Base-by-base conservation (phyloP, 2,329 filamentous ascomycete species). In the Falciphora oryzae region DNA sequence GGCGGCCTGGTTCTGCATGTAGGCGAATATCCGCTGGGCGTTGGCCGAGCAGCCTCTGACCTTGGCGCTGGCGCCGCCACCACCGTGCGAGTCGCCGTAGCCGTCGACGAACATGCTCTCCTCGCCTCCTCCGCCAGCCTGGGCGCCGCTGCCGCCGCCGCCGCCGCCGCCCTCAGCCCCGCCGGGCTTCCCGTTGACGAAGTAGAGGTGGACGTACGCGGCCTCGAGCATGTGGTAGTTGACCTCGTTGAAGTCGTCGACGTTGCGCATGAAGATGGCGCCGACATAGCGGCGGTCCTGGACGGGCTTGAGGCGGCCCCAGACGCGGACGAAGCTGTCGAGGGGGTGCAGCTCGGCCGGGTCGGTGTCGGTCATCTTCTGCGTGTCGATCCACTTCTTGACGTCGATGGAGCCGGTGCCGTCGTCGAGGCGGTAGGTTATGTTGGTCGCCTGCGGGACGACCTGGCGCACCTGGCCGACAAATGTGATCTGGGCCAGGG, bases 361-460 rank as follows among this genome's bases (percentile, higher is more conserved):
- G 68, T 80, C 79, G 32, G 75, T 72, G 56, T 76, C 74, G 50
- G 83, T 81, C 65, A 77, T 76, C 73, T 83, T 83, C 73, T 87
- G 85, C 69, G 83, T 78, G 77, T 94, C 89, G 65, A 91, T 83
- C 90, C 91, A 96, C 75, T 90, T 88, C 80, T 95, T 96, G 69
- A 92, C 93, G 77, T 99, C 96, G 71, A 97, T 89, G 67, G 88
- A 83, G 66, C 92, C 93, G 1, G 96, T 99, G 75, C 95, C 95
- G 77, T 99, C 95, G 78, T 99, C 95, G 71, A 99, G 81, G 72
- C 89, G 91, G 83, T 96, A 96, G 59, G 92, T 97, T 70, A 93
- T 88, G 79, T 97, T 96, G 69, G 94, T 97, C 57, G 89, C 85
- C 79, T 96, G 92, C n/a, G 85, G 84, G 73, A 87, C 90, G 77